Percentiles rank a stretch among this genome's conserved stretches.
Evolutionary conservation across 192 early-diverging fungal species (phyloP).

Genomic region (Coemansia sp.): DNA sequence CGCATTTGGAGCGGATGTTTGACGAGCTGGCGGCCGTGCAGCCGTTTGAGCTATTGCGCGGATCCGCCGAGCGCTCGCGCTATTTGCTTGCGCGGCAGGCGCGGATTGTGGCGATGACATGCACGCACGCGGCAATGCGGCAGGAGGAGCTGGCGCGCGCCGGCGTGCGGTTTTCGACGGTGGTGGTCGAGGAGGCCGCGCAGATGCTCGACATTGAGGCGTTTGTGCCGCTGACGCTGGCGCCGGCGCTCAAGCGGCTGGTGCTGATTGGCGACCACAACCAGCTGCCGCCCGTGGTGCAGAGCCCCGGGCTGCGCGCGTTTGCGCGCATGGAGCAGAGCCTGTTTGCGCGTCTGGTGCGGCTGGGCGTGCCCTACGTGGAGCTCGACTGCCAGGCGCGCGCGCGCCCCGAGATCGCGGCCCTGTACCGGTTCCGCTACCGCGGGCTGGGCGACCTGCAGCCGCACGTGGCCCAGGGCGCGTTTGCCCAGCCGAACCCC

Average conservation of each 20-base stretch:
- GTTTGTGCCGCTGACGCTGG: conserved; percentile 83
- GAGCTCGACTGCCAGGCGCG: conserved; percentile 84
- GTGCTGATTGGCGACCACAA: conserved; percentile 97
- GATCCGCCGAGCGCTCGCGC: conserved; percentile 72
- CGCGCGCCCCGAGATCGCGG: conserved; percentile 71
- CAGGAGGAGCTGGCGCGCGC: conserved; percentile 77
- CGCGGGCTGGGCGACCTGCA: conserved; percentile 63
- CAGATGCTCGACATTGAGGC: conserved; percentile 95
- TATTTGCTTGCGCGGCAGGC: conserved; percentile 95
- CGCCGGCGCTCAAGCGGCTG: conserved; percentile 70
- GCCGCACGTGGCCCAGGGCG: conserved; percentile 36
- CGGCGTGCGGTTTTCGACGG: conserved; percentile 91
- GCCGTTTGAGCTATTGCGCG: conserved; percentile 89
- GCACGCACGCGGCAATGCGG: conserved; percentile 92
- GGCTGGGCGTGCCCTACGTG: conserved; percentile 87
- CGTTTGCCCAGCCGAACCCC: conserved; percentile 70
- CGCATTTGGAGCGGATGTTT: conserved; percentile 77
- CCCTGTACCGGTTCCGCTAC: conserved; percentile 87
- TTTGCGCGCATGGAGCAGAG: conserved; percentile 94
- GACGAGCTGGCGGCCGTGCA: conserved; percentile 85
- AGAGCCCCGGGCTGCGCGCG: conserved; percentile 75
- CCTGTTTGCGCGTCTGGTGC: conserved; percentile 86
- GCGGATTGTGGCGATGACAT: conserved; percentile 95
- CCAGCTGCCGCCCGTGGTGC: conserved; percentile 95
- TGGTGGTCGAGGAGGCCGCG: conserved; percentile 97